Conservation (phyloP, 73 alveolate species). For the Paramecium tetraurelia region DNA sequence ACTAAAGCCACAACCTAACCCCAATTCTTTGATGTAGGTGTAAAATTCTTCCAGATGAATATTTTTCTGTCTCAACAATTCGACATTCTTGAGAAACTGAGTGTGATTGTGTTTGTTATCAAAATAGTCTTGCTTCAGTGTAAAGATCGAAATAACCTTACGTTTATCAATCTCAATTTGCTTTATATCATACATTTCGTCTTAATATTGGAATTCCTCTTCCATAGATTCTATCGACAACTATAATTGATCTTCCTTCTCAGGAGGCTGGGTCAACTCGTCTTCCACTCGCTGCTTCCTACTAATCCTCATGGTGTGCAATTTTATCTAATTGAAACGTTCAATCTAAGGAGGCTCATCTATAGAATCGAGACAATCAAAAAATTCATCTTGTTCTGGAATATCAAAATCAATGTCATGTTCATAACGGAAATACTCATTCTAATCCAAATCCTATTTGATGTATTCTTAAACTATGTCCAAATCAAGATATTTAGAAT, state of each 20-base stretch:
- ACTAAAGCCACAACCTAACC: not conserved
- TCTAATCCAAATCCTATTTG: not conserved
- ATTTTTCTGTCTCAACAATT: not conserved
- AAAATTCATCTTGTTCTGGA: not conserved
- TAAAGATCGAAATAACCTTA: not conserved
- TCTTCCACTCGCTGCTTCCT: not conserved
- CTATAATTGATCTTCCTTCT: not conserved
- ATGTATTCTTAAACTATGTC: not conserved
- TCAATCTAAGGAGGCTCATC: not conserved
- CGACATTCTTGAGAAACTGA: not conserved
- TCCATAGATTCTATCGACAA: not conserved
- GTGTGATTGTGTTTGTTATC: not conserved
- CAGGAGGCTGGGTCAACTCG: not conserved
- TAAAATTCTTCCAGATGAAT: not conserved
- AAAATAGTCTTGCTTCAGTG: not conserved
- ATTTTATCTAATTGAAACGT: not conserved
- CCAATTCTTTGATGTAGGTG: not conserved
- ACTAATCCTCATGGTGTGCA: not conserved
- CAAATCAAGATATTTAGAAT: not conserved
- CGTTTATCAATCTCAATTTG: not conserved
- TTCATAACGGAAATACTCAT: not conserved
- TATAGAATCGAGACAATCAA: slow-evolving; percentile 5
- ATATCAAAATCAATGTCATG: not conserved
- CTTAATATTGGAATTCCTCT: not conserved
- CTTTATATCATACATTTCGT: not conserved